Evolutionary conservation across 805 yeast species (phyloP).

Genomic region (Kazachstania taianensis): DNA sequence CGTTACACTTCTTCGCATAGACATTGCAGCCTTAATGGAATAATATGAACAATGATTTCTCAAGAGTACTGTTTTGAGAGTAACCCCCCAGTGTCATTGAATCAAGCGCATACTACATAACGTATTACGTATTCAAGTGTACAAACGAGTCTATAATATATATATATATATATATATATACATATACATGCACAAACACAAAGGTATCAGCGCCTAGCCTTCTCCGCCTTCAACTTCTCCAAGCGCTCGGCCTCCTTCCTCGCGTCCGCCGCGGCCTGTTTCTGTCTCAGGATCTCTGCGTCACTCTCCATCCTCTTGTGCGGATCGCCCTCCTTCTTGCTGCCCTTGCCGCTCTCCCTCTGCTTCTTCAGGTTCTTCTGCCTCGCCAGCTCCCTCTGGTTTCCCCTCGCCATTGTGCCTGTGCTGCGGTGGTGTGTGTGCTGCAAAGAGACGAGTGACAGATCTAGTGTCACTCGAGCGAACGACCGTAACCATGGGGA

Average conservation of each 20-base stretch:
- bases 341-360: slow-evolving; percentile 45
- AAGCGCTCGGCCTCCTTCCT: slow-evolving; percentile 26
- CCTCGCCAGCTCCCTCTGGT: slow-evolving; percentile 91
- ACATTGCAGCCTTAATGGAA: too few relatives aligned
- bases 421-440: too few relatives aligned
- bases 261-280: slow-evolving; percentile 53
- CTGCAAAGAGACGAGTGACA: too few relatives aligned
- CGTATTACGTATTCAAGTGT: not conserved
- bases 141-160: slow-evolving; percentile 1
- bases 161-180: slow-evolving; percentile 4
- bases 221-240: slow-evolving; percentile 15
- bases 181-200: not conserved
- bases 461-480: too few relatives aligned
- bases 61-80: too few relatives aligned
- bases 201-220: slow-evolving; percentile 8
- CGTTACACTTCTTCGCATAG: too few relatives aligned
- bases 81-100: too few relatives aligned
- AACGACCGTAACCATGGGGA: too few relatives aligned
- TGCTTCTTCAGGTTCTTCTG: slow-evolving; percentile 78
- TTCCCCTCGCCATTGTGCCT: slow-evolving; percentile 77
- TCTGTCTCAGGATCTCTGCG: slow-evolving; percentile 82
- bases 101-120: too few relatives aligned
- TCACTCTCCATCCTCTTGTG: slow-evolving; percentile 76
- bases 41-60: too few relatives aligned
- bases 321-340: slow-evolving; percentile 75